phyloP scores from a whole-genome alignment of 257 asterid species.

The Fraxinus anomala region DNA sequence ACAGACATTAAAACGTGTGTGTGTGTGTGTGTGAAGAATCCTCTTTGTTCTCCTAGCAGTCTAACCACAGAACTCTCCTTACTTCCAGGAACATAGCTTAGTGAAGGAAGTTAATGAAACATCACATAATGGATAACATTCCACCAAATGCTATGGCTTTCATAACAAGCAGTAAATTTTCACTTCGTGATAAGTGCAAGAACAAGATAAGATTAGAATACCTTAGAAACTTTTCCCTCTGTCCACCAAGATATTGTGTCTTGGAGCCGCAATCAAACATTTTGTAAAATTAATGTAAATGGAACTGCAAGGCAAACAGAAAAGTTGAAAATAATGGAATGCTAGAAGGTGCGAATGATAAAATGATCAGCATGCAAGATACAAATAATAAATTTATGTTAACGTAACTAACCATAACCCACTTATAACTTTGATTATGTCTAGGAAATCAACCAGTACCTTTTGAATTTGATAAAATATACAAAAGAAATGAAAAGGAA shows the following conservation, averaged over 20 bases:
- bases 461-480: neutral
- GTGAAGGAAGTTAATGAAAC: constrained; percentile 4
- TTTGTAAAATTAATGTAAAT: constrained; percentile 35
- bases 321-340: constrained; percentile 18
- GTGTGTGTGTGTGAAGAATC: neutral
- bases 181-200: neutral
- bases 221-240: constrained; percentile 91
- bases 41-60: constrained; percentile 15
- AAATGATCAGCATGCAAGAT: constrained; percentile 7
- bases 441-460: neutral
- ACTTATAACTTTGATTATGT: neutral
- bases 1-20: neutral
- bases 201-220: constrained; percentile 30
- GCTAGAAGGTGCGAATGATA: constrained; percentile 2
- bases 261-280: constrained; percentile 85
- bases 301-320: constrained; percentile 47
- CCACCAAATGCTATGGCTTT: neutral
- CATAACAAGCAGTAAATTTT: constrained; percentile 8
- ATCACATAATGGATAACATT: neutral
- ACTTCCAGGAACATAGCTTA: neutral
- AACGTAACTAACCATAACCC: neutral
- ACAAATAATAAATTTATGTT: neutral
- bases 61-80: constrained; percentile 8
- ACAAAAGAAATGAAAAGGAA: neutral
- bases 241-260: constrained; percentile 67